A percentile compares a stretch with the other conserved stretches of the same genome.
Conservation (phyloP, 2,329 filamentous ascomycete genomes). For the Pseudogymnoascus sp. region DNA sequence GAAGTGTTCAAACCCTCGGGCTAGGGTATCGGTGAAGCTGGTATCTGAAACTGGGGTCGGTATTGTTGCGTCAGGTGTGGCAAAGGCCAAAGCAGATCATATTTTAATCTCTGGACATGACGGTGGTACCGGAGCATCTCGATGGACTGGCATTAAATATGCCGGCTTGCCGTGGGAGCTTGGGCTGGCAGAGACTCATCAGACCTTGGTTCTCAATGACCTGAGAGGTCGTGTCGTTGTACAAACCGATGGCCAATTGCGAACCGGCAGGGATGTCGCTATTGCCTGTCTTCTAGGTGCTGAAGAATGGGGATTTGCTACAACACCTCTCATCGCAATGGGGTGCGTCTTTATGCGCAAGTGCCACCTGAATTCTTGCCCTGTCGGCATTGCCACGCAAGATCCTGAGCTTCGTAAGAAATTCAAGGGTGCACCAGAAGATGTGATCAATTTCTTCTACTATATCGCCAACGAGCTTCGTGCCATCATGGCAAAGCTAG, state of each 20-base stretch:
- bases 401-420: slow-evolving; percentile 92
- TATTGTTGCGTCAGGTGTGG: slow-evolving; percentile 94
- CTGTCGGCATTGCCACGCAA: slow-evolving; percentile 91
- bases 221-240: slow-evolving; percentile 91
- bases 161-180: slow-evolving; percentile 94
- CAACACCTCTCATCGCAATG: slow-evolving; percentile 90
- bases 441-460: slow-evolving; percentile 99
- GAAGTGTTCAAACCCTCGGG: slow-evolving; percentile 89
- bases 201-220: slow-evolving; percentile 92
- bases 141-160: slow-evolving; percentile 99
- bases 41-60: slow-evolving; percentile 96
- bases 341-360: slow-evolving; percentile 94
- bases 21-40: slow-evolving; percentile 91
- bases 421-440: slow-evolving; percentile 85
- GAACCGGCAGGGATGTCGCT: slow-evolving; percentile 86
- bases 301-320: slow-evolving; percentile 98
- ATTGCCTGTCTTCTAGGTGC: slow-evolving; percentile 92
- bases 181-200: slow-evolving; percentile 92
- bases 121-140: slow-evolving; percentile 89
- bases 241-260: slow-evolving; percentile 89
- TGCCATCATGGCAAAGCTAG: slow-evolving; percentile 93
- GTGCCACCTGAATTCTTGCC: slow-evolving; percentile 66
- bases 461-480: slow-evolving; percentile 93
- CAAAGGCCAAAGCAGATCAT: slow-evolving; percentile 94
- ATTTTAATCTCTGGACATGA: slow-evolving; percentile 96